phyloP scores from a whole-genome alignment of 306 rosid species.

The Dalbergia cultrata region DNA sequence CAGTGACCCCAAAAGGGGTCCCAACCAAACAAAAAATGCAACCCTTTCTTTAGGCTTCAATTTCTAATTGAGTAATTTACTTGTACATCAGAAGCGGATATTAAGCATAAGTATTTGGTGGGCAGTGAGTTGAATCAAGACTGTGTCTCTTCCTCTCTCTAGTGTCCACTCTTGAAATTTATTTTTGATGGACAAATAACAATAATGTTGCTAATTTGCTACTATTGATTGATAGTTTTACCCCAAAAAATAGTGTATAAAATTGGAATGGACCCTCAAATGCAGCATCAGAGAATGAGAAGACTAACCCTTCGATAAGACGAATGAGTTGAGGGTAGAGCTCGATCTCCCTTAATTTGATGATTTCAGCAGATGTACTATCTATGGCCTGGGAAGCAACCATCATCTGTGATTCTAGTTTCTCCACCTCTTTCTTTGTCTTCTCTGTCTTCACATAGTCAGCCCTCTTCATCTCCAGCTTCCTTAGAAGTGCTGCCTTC shows the following conservation, averaged over 20 bases:
- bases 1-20: not conserved
- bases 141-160: too few relatives aligned
- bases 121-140: too few relatives aligned
- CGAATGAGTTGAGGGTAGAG: slow-evolving; percentile 88
- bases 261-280: slow-evolving; percentile 23
- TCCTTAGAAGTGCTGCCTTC: slow-evolving; percentile 71
- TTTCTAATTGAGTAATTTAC: too few relatives aligned
- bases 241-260: not conserved
- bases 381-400: slow-evolving; percentile 94
- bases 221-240: not conserved
- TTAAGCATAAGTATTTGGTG: too few relatives aligned
- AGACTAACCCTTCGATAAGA: slow-evolving; percentile 91
- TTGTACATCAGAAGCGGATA: too few relatives aligned
- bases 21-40: slow-evolving; percentile 18
- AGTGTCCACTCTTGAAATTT: too few relatives aligned
- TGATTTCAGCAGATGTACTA: slow-evolving; percentile 83
- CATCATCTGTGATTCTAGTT: slow-evolving; percentile 90
- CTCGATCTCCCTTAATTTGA: slow-evolving; percentile 84
- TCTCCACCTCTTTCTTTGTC: slow-evolving; percentile 89
- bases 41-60: slow-evolving; percentile 27
- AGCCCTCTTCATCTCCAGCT: slow-evolving; percentile 85
- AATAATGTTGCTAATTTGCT: not conserved
- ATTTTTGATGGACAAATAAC: too few relatives aligned
- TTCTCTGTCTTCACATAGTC: slow-evolving; percentile 91
- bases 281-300: not conserved